These are phyloP conservation scores for Leishmania major DNA, from an alignment of 208 protist species.

Conservation along the genomic window DNA sequence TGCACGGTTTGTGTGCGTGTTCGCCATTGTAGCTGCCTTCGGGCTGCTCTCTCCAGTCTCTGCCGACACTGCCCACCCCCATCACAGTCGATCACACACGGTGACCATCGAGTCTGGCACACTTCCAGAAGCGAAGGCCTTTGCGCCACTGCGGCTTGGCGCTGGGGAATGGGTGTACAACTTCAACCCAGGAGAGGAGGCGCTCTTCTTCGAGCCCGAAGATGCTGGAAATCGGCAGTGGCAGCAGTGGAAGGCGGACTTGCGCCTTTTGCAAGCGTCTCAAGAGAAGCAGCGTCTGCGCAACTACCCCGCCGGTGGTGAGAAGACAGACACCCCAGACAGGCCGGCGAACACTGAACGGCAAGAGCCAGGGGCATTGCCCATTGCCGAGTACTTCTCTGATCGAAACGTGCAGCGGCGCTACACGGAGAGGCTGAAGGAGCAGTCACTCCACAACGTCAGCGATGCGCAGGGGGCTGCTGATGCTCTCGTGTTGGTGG, in stretches of 20 bases:
- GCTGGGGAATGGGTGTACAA: constrained; percentile 47
- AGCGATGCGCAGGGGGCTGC: not conserved
- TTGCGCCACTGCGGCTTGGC: not conserved
- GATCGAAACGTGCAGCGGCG: constrained; percentile 22
- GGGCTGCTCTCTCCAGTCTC: not conserved
- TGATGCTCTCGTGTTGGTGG: constrained; percentile 1
- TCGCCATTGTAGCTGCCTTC: not conserved
- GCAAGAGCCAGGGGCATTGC: no score
- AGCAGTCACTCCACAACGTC: constrained; percentile 12
- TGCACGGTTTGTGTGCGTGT: not conserved
- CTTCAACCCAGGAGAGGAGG: constrained; percentile 32
- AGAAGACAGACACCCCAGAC: not conserved
- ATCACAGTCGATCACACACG: not conserved
- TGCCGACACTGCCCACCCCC: not conserved
- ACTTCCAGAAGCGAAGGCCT: constrained; percentile 27
- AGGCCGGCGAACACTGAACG: not conserved
- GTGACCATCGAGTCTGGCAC: constrained; percentile 19
- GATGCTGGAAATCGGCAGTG: constrained; percentile 47
- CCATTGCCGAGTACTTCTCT: constrained; percentile 16
- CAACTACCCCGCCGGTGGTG: not conserved
- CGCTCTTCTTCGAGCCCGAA: constrained; percentile 54
- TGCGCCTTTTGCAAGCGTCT: constrained; percentile 22
- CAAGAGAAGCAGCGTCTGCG: constrained; percentile 12
- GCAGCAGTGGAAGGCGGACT: constrained; percentile 23
- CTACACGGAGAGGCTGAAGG: not conserved